These are phyloP conservation scores for Chenopodium berlandieri DNA, from an alignment of 148 eudicot species.

Conservation along the genomic window DNA sequence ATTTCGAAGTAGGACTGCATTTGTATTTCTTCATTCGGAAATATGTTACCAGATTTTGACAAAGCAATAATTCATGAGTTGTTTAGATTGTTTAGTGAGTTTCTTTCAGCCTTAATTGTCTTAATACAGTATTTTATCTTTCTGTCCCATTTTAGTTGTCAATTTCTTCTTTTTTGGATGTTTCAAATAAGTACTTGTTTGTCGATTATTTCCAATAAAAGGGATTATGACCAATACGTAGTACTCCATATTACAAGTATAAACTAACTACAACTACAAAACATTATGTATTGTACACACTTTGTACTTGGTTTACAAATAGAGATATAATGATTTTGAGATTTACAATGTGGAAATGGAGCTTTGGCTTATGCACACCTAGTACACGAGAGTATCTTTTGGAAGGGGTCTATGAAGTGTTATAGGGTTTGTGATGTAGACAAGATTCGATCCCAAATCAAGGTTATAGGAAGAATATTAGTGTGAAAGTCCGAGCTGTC, in stretches of 20 bases:
- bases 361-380: background rate
- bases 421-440: too few relatives aligned
- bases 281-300: background rate
- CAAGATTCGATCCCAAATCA: too few relatives aligned
- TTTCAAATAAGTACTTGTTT: too few relatives aligned
- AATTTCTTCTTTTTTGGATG: too few relatives aligned
- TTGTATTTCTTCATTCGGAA: background rate
- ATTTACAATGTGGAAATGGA: background rate
- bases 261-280: too few relatives aligned
- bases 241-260: too few relatives aligned
- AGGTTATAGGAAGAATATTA: background rate
- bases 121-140: too few relatives aligned
- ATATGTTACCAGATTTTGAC: background rate
- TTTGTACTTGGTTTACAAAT: background rate
- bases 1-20: background rate
- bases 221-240: too few relatives aligned
- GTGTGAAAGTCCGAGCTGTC: constrained; percentile 30
- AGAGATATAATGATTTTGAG: background rate
- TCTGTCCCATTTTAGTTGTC: too few relatives aligned
- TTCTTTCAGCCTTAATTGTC: background rate
- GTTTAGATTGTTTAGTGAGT: background rate
- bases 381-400: background rate
- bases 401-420: too few relatives aligned
- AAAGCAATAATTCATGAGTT: background rate
- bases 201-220: too few relatives aligned